Evolutionary conservation across 345 rosid species (phyloP), one percentile per base, ranked within the genome.

Genomic region (Murraya paniculata): DNA sequence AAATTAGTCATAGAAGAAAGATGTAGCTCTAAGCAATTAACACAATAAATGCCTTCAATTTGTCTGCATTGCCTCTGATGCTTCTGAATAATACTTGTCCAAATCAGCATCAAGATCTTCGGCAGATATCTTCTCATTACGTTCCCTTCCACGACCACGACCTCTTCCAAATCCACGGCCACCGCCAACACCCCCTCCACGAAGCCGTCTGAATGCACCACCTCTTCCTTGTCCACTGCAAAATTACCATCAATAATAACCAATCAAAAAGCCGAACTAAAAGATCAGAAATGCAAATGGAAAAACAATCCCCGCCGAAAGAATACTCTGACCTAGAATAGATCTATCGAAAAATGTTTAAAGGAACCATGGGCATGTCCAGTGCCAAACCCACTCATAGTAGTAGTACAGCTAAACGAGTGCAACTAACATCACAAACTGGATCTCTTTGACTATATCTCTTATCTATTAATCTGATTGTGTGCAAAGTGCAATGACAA

Each of bases 21-120:
- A 80, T 79, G 79, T 1, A 79, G 75, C 69, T 18, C 50, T 74
- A 71, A 61, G 80, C 58, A 70, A 30, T 50, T 57, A 77, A 59
- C 71, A 81, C 22, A 72, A 74, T 53, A 60, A 59, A 58, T 48
- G 71, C 80, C 56, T 38, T 87, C 76, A 89, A 81, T 73, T 94
- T 67, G 87, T 89, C 86, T 94, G 88, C 99, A 97, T 94, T 61
- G 93, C 85, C 81, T 85, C 94, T 3, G 95, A 77, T 55, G 94
- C 85, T 82, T 85, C 94, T 3, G 95, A 68, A 75, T 91, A 94
- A 80, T 94, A 97, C 85, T 91, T 93, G 81, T 88, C 98, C 80
- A 97, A 85, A 85, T 97, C 98, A 24, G 99, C 98, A 71, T 97
- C 98, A 68, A 94, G 98, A 85, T 93, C 98, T 71, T 94, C 98